phyloP scores from a whole-genome alignment of 2,329 filamentous ascomycete species.

The Xylaria sp. region DNA sequence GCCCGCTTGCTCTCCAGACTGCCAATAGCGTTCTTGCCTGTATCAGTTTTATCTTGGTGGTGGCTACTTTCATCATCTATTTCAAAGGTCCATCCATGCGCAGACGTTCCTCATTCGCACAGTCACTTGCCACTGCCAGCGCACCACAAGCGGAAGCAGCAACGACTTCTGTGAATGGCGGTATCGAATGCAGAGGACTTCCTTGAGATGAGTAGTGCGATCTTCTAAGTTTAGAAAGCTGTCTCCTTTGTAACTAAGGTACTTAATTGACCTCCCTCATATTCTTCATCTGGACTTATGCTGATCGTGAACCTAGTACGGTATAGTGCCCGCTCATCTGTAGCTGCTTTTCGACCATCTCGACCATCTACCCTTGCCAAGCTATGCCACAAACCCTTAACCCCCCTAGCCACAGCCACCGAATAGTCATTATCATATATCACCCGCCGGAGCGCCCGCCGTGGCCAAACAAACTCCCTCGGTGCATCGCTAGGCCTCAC shows the following conservation, averaged over 20 bases:
- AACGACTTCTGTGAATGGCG: too few relatives aligned
- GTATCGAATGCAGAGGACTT: not conserved
- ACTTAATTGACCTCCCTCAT: not conserved
- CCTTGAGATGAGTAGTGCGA: not conserved
- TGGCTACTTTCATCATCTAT: constrained; percentile 62
- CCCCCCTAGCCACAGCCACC: constrained; percentile 10
- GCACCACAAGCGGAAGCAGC: too few relatives aligned
- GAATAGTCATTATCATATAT: constrained; percentile 18
- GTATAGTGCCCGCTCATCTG: not conserved
- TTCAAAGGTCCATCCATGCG: constrained; percentile 60
- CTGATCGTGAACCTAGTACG: not conserved
- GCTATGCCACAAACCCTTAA: constrained; percentile 15
- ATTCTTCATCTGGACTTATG: not conserved
- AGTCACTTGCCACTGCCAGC: constrained; percentile 44
- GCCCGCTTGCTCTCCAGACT: constrained; percentile 52
- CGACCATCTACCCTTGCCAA: constrained; percentile 3
- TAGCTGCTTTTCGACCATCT: not conserved
- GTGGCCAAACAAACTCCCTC: constrained; percentile 24
- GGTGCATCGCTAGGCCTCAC: not conserved
- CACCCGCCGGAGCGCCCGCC: not conserved
- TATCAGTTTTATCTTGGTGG: constrained; percentile 55
- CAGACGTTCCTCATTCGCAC: constrained; percentile 58
- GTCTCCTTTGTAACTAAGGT: not conserved
- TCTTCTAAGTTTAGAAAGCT: not conserved
- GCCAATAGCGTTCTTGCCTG: constrained; percentile 59